These are phyloP conservation scores for Podila clonocystis DNA, from an alignment of 192 early-diverging fungal species.

Conservation along the genomic window DNA sequence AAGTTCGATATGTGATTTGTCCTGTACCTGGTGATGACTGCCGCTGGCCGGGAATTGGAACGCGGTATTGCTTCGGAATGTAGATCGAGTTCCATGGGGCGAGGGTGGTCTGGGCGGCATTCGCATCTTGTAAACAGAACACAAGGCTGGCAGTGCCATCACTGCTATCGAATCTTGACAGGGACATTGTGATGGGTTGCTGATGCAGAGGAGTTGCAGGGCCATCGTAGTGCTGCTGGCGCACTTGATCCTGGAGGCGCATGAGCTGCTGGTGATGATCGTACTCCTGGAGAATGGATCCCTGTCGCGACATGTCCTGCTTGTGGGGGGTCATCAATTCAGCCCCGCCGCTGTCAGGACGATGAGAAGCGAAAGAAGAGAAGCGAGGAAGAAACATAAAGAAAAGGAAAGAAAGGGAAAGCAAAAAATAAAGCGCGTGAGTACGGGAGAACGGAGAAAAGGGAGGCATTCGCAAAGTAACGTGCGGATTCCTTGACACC, in stretches of 20 bases:
- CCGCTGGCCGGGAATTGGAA: conserved; percentile 34
- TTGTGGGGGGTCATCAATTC: neutral
- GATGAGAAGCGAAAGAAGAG: neutral
- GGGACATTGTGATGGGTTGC: conserved; percentile 16
- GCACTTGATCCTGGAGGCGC: neutral
- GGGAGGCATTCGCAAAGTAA: no score
- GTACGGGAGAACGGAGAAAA: no score
- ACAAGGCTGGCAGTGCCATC: conserved; percentile 39
- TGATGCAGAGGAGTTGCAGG: neutral
- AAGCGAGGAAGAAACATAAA: neutral
- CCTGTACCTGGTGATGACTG: conserved; percentile 47
- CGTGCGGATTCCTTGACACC: no score
- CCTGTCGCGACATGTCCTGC: conserved; percentile 3
- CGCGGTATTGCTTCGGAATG: conserved; percentile 47
- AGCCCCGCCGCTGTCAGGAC: neutral
- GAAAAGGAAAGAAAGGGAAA: neutral
- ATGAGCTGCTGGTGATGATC: neutral
- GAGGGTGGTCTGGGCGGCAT: conserved; percentile 9
- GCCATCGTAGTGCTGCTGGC: neutral
- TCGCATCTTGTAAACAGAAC: conserved; percentile 27
- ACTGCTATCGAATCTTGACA: conserved; percentile 29
- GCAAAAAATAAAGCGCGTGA: neutral
- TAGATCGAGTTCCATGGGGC: conserved; percentile 53
- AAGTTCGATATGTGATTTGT: neutral
- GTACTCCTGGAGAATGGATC: neutral